Percentiles rank a stretch among this genome's conserved stretches.
Conservation (phyloP, 2,329 filamentous ascomycete genomes). For the Metarhizium album region DNA sequence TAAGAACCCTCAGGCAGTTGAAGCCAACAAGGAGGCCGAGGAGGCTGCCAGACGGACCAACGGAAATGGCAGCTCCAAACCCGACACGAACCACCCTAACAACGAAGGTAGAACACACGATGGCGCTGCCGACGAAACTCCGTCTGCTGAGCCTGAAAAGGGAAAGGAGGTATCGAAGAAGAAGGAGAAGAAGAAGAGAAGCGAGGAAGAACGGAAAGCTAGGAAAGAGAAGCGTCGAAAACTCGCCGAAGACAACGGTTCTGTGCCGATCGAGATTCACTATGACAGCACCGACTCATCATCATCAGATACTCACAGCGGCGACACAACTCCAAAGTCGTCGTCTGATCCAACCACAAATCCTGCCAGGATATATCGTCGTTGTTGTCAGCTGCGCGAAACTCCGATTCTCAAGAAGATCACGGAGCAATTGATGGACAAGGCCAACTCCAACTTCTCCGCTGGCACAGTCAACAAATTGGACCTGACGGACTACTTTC, state of each 20-base stretch:
- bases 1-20: constrained; percentile 52
- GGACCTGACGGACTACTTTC: constrained; percentile 72
- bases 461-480: constrained; percentile 73
- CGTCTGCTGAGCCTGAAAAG: constrained; percentile 13
- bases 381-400: constrained; percentile 89
- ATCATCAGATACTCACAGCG: constrained; percentile 23
- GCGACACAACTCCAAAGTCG: constrained; percentile 15
- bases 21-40: constrained; percentile 35
- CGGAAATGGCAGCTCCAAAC: not conserved
- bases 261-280: constrained; percentile 72
- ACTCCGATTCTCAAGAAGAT: constrained; percentile 87
- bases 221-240: constrained; percentile 80
- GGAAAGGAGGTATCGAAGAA: constrained; percentile 50
- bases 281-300: constrained; percentile 58
- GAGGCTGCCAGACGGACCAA: constrained; percentile 9
- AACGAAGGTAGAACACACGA: constrained; percentile 18
- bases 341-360: constrained; percentile 64
- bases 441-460: constrained; percentile 52
- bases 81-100: not conserved
- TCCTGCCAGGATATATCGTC: constrained; percentile 81
- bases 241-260: constrained; percentile 79
- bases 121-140: constrained; percentile 10
- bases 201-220: constrained; percentile 84
- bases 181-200: constrained; percentile 93
- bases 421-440: constrained; percentile 71